phyloP scores from a whole-genome alignment of 495 filamentous ascomycete species.

The Cenococcum geophilum region DNA sequence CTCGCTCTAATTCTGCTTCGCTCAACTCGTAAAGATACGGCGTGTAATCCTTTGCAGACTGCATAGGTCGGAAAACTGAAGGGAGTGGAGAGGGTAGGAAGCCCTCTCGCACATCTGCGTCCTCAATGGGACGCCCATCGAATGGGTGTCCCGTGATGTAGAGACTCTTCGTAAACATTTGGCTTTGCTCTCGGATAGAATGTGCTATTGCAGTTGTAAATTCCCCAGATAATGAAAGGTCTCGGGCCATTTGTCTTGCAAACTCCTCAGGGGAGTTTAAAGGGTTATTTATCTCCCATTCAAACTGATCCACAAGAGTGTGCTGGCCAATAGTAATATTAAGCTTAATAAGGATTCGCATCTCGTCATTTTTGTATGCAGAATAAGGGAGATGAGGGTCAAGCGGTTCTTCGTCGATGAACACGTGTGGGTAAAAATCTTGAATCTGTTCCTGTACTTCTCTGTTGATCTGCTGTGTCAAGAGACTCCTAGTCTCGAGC shows the following conservation, averaged over 20 bases:
- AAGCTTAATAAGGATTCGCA: conserved; percentile 89
- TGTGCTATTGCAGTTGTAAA: conserved; percentile 97
- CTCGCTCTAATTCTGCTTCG: conserved; percentile 78
- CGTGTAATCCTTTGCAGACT: conserved; percentile 85
- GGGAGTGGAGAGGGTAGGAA: conserved; percentile 82
- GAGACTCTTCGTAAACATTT: conserved; percentile 87
- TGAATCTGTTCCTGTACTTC: conserved; percentile 84
- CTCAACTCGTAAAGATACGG: conserved; percentile 92
- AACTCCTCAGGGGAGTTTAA: conserved; percentile 92
- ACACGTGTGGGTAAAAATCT: conserved; percentile 87
- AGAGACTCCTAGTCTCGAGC: conserved; percentile 51
- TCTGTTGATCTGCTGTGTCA: conserved; percentile 70
- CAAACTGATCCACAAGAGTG: conserved; percentile 93
- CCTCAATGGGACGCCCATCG: conserved; percentile 87
- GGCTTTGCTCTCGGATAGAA: conserved; percentile 89
- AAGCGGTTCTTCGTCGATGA: conserved; percentile 80
- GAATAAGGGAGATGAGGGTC: conserved; percentile 86
- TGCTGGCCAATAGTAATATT: conserved; percentile 97
- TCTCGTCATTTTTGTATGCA: conserved; percentile 97
- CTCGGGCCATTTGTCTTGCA: conserved; percentile 76
- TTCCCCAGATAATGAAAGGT: conserved; percentile 89
- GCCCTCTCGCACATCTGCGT: conserved; percentile 74
- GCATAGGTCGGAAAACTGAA: conserved; percentile 78
- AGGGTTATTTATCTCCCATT: conserved; percentile 97
- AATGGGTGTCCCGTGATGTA: conserved; percentile 92